Conservation (phyloP, 768 basidiomycete species). For the Kockovaella imperatae region DNA sequence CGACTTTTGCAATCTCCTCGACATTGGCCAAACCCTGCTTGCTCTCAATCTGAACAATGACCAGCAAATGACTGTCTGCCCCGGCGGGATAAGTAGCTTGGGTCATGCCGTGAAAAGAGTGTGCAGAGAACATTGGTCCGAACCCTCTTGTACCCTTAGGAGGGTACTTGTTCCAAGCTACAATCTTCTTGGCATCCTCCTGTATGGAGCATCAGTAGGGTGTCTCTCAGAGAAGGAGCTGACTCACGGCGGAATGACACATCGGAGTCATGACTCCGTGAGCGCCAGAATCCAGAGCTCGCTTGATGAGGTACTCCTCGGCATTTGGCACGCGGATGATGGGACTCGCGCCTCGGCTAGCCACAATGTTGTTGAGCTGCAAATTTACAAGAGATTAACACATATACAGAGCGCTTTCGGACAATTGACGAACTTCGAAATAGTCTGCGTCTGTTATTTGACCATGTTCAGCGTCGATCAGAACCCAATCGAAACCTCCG, state of each 20-base stretch:
- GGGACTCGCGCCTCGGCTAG: conserved; percentile 33
- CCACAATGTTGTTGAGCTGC: conserved; percentile 32
- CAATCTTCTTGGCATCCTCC: conserved; percentile 41
- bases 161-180: conserved; percentile 42
- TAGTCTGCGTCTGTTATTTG: conserved; percentile 31
- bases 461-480: conserved; percentile 37
- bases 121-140: conserved; percentile 43
- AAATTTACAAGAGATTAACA: too few species aligned
- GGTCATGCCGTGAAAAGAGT: conserved; percentile 29
- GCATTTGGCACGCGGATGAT: conserved; percentile 44
- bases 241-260: conserved; percentile 34
- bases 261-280: conserved; percentile 45
- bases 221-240: background rate
- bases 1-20: conserved; percentile 40
- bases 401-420: background rate
- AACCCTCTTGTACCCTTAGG: conserved; percentile 42
- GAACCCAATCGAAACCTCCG: conserved; percentile 31
- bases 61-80: conserved; percentile 37
- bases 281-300: conserved; percentile 45
- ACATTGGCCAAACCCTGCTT: conserved; percentile 39
- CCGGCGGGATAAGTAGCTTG: conserved; percentile 34
- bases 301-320: conserved; percentile 42
- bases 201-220: conserved; percentile 1
- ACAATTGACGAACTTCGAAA: conserved; percentile 16
- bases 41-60: conserved; percentile 45